A percentile compares a stretch with the other conserved stretches of the same genome.
These are phyloP conservation scores for Naganishia kalamii DNA, from an alignment of 768 basidiomycete genomes.

Conservation along the genomic window DNA sequence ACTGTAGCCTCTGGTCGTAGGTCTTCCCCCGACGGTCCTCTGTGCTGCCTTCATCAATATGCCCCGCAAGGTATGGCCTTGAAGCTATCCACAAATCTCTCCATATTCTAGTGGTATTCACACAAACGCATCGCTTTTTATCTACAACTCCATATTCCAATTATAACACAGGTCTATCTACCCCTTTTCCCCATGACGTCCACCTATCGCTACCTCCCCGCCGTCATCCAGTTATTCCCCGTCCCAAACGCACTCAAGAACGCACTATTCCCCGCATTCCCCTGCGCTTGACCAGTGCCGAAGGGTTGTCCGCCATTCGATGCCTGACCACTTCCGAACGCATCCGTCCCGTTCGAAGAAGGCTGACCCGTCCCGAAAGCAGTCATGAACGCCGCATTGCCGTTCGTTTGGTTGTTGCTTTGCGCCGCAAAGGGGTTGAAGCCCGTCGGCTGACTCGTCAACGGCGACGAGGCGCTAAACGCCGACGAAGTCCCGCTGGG, in stretches of 20 bases:
- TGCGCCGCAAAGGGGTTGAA: slow-evolving; percentile 20
- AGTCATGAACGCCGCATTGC: slow-evolving; percentile 15
- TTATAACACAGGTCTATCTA: too few species aligned
- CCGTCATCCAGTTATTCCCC: slow-evolving; percentile 19
- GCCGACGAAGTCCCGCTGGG: background rate
- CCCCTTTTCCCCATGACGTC: background rate
- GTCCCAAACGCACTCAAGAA: slow-evolving; percentile 16
- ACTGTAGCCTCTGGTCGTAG: too few species aligned
- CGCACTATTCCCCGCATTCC: background rate
- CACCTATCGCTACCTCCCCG: background rate
- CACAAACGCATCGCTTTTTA: too few species aligned
- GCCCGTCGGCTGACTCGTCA: slow-evolving; percentile 11
- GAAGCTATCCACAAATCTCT: too few species aligned
- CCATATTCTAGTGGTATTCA: too few species aligned
- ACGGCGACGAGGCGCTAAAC: background rate
- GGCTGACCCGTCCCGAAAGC: background rate
- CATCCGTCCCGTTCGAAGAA: background rate
- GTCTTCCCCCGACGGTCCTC: too few species aligned
- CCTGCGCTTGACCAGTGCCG: background rate
- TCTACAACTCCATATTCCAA: too few species aligned
- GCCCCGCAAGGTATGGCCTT: too few species aligned
- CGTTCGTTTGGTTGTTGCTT: background rate
- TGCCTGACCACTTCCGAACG: too few species aligned
- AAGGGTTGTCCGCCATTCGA: too few species aligned
- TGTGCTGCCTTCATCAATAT: too few species aligned